Evolutionary conservation across 768 basidiomycete genomes (phyloP), one percentile per base, ranked within the genome.

Genomic region (Rhizopogon rudus): DNA sequence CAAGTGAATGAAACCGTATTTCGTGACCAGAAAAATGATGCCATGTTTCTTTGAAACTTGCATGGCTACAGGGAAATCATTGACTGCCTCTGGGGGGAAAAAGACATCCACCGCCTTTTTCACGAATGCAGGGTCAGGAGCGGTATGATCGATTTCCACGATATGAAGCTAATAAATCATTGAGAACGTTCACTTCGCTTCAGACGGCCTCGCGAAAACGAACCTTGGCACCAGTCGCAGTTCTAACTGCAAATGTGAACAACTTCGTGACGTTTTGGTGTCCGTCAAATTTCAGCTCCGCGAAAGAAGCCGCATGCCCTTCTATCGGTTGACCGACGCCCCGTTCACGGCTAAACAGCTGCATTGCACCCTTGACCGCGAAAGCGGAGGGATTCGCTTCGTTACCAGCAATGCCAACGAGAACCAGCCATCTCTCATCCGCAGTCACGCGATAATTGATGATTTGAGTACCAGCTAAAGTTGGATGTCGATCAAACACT

Each of bases 11-110:
- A 99, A 98, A 41, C 97, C 97, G 69, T 93, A 98, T 72, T 99
- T 99, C 54, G 97, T 98, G 67, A 98, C 92, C 55, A 99, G 81
- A 75, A 95, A 99, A 66, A 97, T 77, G 71, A 99, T 93, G 37
- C 97, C 96, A 71, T 97, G 95, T 70, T 92, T 91, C 72, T 88
- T 86, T 40, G 97, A 98, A 37, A 98, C 93, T 69, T 99, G 97
- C 93, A 99, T 98, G 31, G 97, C 93, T 29, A 99, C 97, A 13
- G 97, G 97, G 79, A 99, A 99, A 67, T 99, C 97, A 68, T 95
- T 98, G 51, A 87, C 89, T 6, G 97, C 97, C 71, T 99, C 97
- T 1, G 95, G 87, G 52, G 97, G 97, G 82, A 98, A 99, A 78
- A 95, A 99, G 39, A 99, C 96, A 62, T 99, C 97, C 57, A 98